Conservation (phyloP, 441 rosid genomes). For the Croton setiger region DNA sequence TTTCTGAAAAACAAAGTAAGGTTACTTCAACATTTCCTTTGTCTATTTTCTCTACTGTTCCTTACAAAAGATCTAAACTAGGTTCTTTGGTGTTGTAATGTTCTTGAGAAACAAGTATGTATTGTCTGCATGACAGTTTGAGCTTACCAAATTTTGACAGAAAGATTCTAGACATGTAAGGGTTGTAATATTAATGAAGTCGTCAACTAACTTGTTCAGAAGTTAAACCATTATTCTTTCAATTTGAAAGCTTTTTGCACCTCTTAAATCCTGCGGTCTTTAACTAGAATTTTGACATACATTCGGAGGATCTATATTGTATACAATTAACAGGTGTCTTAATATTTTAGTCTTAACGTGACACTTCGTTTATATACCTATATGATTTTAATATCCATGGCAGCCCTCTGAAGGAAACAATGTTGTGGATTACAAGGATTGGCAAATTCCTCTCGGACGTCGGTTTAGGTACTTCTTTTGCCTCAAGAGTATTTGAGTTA, state of each 20-base stretch:
- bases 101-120: background rate
- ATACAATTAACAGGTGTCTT: background rate
- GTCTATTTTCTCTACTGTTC: background rate
- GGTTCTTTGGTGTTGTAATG: background rate
- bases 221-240: slow-evolving; percentile 1
- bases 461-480: slow-evolving; percentile 58
- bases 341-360: background rate
- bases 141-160: background rate
- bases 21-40: background rate
- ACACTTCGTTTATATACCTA: background rate
- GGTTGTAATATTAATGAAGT: background rate
- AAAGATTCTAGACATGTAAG: background rate
- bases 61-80: background rate
- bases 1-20: slow-evolving; percentile 63
- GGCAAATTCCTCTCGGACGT: slow-evolving; percentile 93
- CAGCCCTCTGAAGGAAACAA: slow-evolving; percentile 63
- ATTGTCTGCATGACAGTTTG: background rate
- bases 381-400: slow-evolving; percentile 3
- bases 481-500: slow-evolving; percentile 15
- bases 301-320: background rate
- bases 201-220: background rate
- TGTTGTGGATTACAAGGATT: slow-evolving; percentile 84
- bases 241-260: background rate
- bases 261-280: slow-evolving; percentile 6
- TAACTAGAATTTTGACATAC: background rate